phyloP scores from a whole-genome alignment of 2,329 filamentous ascomycete genomes.

The Basipetospora chlamydospora region DNA sequence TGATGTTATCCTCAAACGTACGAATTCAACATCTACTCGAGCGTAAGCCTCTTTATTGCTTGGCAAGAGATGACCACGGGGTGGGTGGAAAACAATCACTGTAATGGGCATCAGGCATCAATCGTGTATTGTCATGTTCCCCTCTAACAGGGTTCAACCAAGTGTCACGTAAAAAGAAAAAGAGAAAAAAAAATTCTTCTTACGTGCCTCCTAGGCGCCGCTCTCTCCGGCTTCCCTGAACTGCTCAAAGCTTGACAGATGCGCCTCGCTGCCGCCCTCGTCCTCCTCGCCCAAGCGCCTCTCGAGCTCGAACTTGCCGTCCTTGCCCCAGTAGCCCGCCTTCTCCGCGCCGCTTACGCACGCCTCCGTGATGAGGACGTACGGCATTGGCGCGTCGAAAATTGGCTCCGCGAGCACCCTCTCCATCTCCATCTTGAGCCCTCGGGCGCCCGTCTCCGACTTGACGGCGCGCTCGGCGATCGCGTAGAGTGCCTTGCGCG shows the following conservation, averaged over 20 bases:
- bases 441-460: constrained; percentile 61
- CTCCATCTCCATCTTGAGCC: constrained; percentile 69
- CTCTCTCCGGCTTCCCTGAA: constrained; percentile 32
- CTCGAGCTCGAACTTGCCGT: constrained; percentile 55
- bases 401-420: constrained; percentile 64
- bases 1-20: no score
- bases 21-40: no score
- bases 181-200: no score
- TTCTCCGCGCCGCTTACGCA: constrained; percentile 50
- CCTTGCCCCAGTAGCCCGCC: constrained; percentile 51
- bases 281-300: constrained; percentile 53
- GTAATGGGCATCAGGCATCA: neutral
- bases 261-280: constrained; percentile 5
- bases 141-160: no score
- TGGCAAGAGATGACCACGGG: no score
- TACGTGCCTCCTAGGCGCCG: constrained; percentile 20
- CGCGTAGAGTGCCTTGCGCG: constrained; percentile 62
- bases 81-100: no score
- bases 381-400: constrained; percentile 66
- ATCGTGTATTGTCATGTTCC: neutral
- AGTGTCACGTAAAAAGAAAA: no score
- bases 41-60: no score
- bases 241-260: constrained; percentile 21
- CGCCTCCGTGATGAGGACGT: constrained; percentile 58
- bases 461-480: constrained; percentile 54